Evolutionary conservation across 2,329 filamentous ascomycete genomes (phyloP).

Genomic region (Fusarium incarnatum): DNA sequence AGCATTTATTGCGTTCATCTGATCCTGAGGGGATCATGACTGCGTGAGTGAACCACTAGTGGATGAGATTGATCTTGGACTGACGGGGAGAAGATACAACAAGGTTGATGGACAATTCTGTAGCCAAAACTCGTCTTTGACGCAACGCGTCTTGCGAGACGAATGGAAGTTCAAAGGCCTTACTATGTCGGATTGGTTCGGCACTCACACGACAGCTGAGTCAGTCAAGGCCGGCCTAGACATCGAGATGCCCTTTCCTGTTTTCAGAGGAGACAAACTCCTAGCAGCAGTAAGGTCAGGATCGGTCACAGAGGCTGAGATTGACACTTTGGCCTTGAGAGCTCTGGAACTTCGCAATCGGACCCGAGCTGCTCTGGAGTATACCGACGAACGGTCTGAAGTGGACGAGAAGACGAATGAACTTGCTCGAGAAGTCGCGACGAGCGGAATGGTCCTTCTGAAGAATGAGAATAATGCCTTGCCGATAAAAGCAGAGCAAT

Average conservation of each 20-base stretch:
- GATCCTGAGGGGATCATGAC: slow-evolving; percentile 29
- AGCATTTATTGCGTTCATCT: slow-evolving; percentile 13
- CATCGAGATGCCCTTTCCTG: slow-evolving; percentile 32
- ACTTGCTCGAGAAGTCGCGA: slow-evolving; percentile 17
- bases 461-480: slow-evolving; percentile 25
- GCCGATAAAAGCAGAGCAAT: slow-evolving; percentile 1
- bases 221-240: slow-evolving; percentile 25
- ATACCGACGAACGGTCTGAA: slow-evolving; percentile 17
- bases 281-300: slow-evolving; percentile 1
- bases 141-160: slow-evolving; percentile 1
- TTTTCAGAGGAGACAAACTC: slow-evolving; percentile 27
- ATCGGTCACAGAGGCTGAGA: not conserved
- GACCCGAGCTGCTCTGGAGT: not conserved
- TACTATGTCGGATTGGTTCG: slow-evolving; percentile 40
- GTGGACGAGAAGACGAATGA: slow-evolving; percentile 22
- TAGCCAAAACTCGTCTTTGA: slow-evolving; percentile 2
- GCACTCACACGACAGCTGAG: slow-evolving; percentile 16
- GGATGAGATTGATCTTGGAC: not conserved
- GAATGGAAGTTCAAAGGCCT: slow-evolving; percentile 32
- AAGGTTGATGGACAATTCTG: slow-evolving; percentile 32
- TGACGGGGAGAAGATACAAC: slow-evolving; percentile 24
- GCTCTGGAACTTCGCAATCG: slow-evolving; percentile 20
- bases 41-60: slow-evolving; percentile 17
- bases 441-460: slow-evolving; percentile 22
- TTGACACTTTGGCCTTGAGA: slow-evolving; percentile 1